phyloP scores from a whole-genome alignment of 2,329 filamentous ascomycete genomes.

The Phaeosphaeria sp. region DNA sequence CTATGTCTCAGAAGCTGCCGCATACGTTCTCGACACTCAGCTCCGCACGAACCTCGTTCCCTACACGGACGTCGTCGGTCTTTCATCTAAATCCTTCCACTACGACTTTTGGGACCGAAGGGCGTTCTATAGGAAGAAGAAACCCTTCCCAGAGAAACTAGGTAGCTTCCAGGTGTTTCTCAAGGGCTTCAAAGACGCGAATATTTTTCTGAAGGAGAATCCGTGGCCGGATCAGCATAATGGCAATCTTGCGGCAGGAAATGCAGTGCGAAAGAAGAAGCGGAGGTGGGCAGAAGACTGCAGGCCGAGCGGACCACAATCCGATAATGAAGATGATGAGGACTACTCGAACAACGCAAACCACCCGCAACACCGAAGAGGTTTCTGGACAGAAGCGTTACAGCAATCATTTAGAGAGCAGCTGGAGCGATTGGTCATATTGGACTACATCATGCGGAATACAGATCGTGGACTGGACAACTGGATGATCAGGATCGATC shows the following conservation, averaged over 20 bases:
- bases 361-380: slow-evolving; percentile 56
- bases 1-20: slow-evolving; percentile 96
- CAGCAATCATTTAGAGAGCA: slow-evolving; percentile 95
- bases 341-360: slow-evolving; percentile 47
- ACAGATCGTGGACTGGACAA: slow-evolving; percentile 96
- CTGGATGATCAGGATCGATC: slow-evolving; percentile 99
- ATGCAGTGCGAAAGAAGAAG: slow-evolving; percentile 71
- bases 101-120: slow-evolving; percentile 97
- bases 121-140: slow-evolving; percentile 86
- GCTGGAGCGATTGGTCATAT: slow-evolving; percentile 92
- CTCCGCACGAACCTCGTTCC: slow-evolving; percentile 91
- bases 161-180: slow-evolving; percentile 98
- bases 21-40: slow-evolving; percentile 91
- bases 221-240: slow-evolving; percentile 94
- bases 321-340: slow-evolving; percentile 66
- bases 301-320: slow-evolving; percentile 68
- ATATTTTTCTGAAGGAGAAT: slow-evolving; percentile 90
- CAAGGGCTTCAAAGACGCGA: slow-evolving; percentile 96
- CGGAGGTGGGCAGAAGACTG: slow-evolving; percentile 79
- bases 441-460: slow-evolving; percentile 99
- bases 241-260: slow-evolving; percentile 69
- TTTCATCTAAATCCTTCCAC: slow-evolving; percentile 96
- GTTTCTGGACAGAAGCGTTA: slow-evolving; percentile 85
- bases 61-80: slow-evolving; percentile 91
- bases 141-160: slow-evolving; percentile 83